phyloP scores from a whole-genome alignment of 371 early-diverging fungal genomes.

The Saksenaea oblongispora region DNA sequence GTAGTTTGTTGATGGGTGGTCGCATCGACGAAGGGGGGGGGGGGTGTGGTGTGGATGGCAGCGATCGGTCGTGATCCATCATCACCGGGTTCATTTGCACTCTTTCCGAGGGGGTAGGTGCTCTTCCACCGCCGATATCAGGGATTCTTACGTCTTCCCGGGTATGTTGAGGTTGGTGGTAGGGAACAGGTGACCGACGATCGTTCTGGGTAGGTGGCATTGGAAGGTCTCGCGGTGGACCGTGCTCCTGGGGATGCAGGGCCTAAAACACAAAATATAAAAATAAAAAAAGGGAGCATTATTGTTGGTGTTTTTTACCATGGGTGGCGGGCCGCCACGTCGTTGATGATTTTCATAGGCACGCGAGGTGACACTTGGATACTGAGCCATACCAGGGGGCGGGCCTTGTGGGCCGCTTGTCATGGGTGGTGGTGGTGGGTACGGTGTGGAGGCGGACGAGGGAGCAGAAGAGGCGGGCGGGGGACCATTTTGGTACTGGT shows the following conservation, averaged over 20 bases:
- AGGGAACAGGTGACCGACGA: conserved; percentile 25
- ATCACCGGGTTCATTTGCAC: conserved; percentile 35
- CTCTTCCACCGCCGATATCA: conserved; percentile 39
- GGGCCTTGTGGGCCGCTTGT: conserved; percentile 11
- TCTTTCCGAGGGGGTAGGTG: conserved; percentile 35
- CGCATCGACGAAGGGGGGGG: conserved; percentile 11
- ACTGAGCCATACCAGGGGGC: conserved; percentile 15
- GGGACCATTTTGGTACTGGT: conserved; percentile 37
- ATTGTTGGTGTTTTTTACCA: neutral
- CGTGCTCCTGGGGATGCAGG: conserved; percentile 2
- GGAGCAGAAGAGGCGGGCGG: conserved; percentile 3
- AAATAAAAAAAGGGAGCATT: neutral
- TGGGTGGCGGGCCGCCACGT: neutral
- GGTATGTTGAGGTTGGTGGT: conserved; percentile 7
- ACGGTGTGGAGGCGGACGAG: neutral
- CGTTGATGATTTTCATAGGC: conserved; percentile 8
- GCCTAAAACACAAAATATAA: too few species aligned
- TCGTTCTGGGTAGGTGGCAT: conserved; percentile 15
- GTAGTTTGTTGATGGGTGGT: conserved; percentile 1
- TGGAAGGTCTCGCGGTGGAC: conserved; percentile 34
- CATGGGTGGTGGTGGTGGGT: conserved; percentile 10
- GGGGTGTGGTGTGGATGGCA: conserved; percentile 12
- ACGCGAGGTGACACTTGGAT: conserved; percentile 6
- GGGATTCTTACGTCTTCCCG: conserved; percentile 33
- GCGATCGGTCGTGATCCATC: conserved; percentile 22